These are phyloP conservation scores for Saturnispora hagleri DNA, from an alignment of 805 yeast species.

Conservation along the genomic window DNA sequence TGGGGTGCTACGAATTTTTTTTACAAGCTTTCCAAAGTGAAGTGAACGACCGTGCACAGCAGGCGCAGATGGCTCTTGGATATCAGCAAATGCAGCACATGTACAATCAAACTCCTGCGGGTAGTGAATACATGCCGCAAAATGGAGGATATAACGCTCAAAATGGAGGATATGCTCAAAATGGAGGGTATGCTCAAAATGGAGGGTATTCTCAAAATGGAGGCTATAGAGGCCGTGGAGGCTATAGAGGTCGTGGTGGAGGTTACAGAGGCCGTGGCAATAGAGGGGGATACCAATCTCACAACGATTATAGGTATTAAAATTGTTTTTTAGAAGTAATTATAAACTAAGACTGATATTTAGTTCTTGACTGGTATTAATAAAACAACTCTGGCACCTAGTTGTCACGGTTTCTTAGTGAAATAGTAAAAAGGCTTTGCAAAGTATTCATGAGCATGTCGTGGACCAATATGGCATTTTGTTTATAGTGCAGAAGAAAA, in stretches of 20 bases:
- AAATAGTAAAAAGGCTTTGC: background rate
- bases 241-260: constrained; percentile 6
- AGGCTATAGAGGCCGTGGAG: constrained; percentile 6
- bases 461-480: background rate
- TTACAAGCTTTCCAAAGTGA: constrained; percentile 27
- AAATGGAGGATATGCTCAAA: constrained; percentile 3
- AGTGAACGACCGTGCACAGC: constrained; percentile 9
- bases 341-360: background rate
- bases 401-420: background rate
- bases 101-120: constrained; percentile 14
- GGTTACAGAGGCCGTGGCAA: constrained; percentile 7
- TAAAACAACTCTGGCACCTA: no score
- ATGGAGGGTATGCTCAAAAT: constrained; percentile 3
- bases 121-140: constrained; percentile 5
- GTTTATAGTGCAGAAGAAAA: background rate
- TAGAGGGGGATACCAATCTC: background rate
- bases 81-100: constrained; percentile 22
- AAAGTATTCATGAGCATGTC: background rate
- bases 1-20: constrained; percentile 44
- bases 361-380: background rate
- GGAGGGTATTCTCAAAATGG: constrained; percentile 5
- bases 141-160: constrained; percentile 1
- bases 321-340: background rate
- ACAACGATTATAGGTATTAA: background rate
- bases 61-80: background rate